Percentiles rank a stretch among this genome's conserved stretches.
These are phyloP conservation scores for Xylaria telfairii DNA, from an alignment of 495 filamentous ascomycete species.

Conservation along the genomic window DNA sequence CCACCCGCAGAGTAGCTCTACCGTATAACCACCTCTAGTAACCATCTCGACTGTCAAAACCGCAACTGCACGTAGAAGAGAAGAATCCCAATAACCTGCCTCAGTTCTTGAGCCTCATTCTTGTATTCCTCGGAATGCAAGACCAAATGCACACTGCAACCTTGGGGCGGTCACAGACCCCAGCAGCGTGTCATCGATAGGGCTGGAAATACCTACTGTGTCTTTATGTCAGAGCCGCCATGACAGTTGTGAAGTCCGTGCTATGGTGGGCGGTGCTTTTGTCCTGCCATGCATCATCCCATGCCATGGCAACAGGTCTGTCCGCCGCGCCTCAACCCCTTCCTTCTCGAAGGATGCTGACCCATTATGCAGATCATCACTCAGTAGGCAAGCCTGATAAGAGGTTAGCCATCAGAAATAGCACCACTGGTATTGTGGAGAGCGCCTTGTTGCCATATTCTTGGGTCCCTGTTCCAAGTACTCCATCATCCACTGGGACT, in stretches of 20 bases:
- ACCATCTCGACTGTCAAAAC: constrained; percentile 5
- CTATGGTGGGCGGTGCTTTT: constrained; percentile 21
- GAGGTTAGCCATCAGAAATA: constrained; percentile 8
- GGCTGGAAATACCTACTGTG: not conserved
- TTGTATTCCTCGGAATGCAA: constrained; percentile 11
- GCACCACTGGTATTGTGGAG: not conserved
- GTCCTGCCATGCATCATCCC: constrained; percentile 8
- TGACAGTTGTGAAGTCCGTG: constrained; percentile 2
- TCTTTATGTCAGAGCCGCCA: constrained; percentile 1
- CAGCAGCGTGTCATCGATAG: not conserved
- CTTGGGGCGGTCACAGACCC: constrained; percentile 18
- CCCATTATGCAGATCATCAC: constrained; percentile 14
- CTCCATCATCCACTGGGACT: not conserved
- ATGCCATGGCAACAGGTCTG: constrained; percentile 4
- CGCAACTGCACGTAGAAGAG: constrained; percentile 6
- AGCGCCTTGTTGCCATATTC: not conserved
- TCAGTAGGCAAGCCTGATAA: not conserved
- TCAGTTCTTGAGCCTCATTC: constrained; percentile 11
- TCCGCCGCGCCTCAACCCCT: constrained; percentile 14
- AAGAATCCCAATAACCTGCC: not conserved
- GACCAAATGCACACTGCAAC: not conserved
- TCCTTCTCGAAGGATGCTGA: constrained; percentile 19
- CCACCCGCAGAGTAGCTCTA: constrained; percentile 16
- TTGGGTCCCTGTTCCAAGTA: not conserved
- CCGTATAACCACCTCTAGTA: constrained; percentile 14